Evolutionary conservation across 78 protist genomes (phyloP).

Genomic region (slime mould (Dictyostelium discoideum)): dicty_2.7 NC_007090.3:1947001-1947500

Average conservation of each 20-base stretch:
- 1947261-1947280: conserved; percentile 83
- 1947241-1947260: conserved; percentile 76
- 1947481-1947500: not conserved
- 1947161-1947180: conserved; percentile 29
- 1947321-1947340: conserved; percentile 76
- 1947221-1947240: conserved; percentile 78
- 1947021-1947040: conserved; percentile 57
- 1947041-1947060: not conserved
- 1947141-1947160: conserved; percentile 89
- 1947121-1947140: conserved; percentile 38
- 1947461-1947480: not conserved
- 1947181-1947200: conserved; percentile 84
- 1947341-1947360: conserved; percentile 87
- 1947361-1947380: conserved; percentile 64
- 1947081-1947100: conserved; percentile 91
- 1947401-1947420: conserved; percentile 76
- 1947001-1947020: conserved; percentile 77
- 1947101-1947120: conserved; percentile 73
- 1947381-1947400: conserved; percentile 65
- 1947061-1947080: conserved; percentile 55
- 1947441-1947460: conserved; percentile 52
- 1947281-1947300: conserved; percentile 77
- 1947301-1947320: conserved; percentile 70
- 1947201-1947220: conserved; percentile 89
- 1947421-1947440: conserved; percentile 1